A percentile compares a stretch with the other conserved stretches of the same genome.
These are phyloP conservation scores for Pouteria glomerata DNA, from an alignment of 148 eudicot species.

Conservation along the genomic window DNA sequence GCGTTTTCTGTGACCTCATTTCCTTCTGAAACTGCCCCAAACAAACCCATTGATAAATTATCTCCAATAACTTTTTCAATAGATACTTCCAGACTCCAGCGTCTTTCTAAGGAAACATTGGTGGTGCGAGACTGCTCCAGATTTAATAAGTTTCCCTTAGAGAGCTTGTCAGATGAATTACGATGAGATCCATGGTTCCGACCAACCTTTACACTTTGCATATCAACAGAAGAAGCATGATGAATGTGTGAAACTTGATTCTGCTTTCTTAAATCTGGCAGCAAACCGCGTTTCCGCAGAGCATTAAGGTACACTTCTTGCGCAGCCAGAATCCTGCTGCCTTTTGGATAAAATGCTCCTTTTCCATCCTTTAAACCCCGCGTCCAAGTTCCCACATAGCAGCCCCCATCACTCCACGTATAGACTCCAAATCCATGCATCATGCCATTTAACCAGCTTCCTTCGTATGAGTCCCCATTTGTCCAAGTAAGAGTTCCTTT, in stretches of 20 bases:
- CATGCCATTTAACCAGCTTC: conserved; percentile 78
- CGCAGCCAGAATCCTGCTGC: conserved; percentile 51
- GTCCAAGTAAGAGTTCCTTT: conserved; percentile 90
- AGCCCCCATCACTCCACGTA: conserved; percentile 86
- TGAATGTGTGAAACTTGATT: conserved; percentile 76
- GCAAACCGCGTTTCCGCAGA: conserved; percentile 74
- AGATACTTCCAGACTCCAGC: conserved; percentile 94
- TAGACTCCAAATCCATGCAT: conserved; percentile 95
- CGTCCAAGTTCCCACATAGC: conserved; percentile 96
- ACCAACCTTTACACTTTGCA: conserved; percentile 56
- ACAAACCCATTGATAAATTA: conserved; percentile 34
- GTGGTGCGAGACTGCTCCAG: conserved; percentile 43
- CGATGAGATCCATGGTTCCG: conserved; percentile 36
- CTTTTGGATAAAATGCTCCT: conserved; percentile 83
- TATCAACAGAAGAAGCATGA: conserved; percentile 61
- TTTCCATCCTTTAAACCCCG: conserved; percentile 93
- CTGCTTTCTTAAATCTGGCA: conserved; percentile 73
- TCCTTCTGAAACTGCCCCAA: conserved; percentile 42
- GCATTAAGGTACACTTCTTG: conserved; percentile 75
- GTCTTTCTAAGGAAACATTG: conserved; percentile 68
- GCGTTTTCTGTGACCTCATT: conserved; percentile 35
- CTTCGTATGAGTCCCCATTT: conserved; percentile 86
- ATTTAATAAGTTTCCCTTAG: conserved; percentile 39
- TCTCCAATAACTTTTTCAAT: conserved; percentile 79
- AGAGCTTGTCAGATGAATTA: conserved; percentile 42